A percentile compares a stretch with the other conserved stretches of the same genome.
These are phyloP conservation scores for Jaenimonas drosophilae DNA, from an alignment of 208 protist genomes.

Conservation along the genomic window DNA sequence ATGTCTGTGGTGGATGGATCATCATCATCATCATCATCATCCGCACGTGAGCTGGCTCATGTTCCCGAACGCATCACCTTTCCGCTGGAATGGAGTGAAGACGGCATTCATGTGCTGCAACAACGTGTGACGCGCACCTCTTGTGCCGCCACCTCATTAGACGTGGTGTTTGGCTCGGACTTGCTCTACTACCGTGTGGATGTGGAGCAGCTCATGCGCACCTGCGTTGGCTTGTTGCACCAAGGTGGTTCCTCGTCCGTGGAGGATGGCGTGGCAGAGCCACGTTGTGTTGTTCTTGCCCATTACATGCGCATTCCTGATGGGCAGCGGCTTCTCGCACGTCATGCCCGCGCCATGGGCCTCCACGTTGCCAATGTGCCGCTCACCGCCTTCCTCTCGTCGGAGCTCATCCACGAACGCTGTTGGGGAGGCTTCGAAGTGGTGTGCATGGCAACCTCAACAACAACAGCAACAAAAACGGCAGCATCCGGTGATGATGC, in stretches of 20 bases:
- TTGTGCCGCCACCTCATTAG: not conserved
- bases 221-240: not conserved
- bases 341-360: conserved; percentile 14
- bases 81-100: conserved; percentile 25
- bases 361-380: conserved; percentile 27
- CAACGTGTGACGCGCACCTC: conserved; percentile 4
- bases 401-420: conserved; percentile 5
- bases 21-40: too few species aligned
- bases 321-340: conserved; percentile 20
- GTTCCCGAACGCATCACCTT: conserved; percentile 14
- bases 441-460: conserved; percentile 26
- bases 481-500: not conserved
- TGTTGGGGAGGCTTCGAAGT: conserved; percentile 37
- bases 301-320: conserved; percentile 58
- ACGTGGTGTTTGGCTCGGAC: conserved; percentile 53
- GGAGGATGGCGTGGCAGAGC: not conserved
- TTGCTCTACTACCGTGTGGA: conserved; percentile 66
- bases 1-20: conserved; percentile 4
- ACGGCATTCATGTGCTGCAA: conserved; percentile 9
- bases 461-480: not conserved
- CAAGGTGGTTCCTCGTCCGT: not conserved
- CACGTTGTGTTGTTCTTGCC: conserved; percentile 18
- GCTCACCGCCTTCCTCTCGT: conserved; percentile 18
- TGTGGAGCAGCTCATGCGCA: conserved; percentile 24
- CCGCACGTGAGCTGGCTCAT: too few species aligned